phyloP scores from a whole-genome alignment of 305 asterid species.

The Andrographis paniculata region DNA sequence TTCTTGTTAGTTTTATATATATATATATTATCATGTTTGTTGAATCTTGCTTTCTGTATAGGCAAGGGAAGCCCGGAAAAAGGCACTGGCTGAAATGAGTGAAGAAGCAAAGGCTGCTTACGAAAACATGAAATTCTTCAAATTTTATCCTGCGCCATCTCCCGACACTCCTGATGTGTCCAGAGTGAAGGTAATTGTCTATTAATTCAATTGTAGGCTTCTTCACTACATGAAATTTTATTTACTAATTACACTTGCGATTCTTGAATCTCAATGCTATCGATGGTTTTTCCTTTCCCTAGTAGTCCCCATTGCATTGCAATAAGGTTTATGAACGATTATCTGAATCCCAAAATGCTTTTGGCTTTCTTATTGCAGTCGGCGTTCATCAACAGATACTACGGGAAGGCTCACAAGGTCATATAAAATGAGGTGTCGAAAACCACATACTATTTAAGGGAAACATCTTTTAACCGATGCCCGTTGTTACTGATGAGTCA shows the following conservation, averaged over 20 bases:
- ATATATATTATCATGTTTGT: neutral
- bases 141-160: slow-evolving; percentile 55
- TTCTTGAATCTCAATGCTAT: neutral
- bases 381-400: neutral
- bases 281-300: too few species aligned
- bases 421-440: too few species aligned
- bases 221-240: neutral
- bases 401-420: neutral
- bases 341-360: too few species aligned
- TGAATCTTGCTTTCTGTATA: slow-evolving; percentile 17
- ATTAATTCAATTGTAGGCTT: too few species aligned
- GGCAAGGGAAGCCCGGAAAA: slow-evolving; percentile 78
- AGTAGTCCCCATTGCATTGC: too few species aligned
- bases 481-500: too few species aligned
- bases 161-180: slow-evolving; percentile 68
- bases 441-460: too few species aligned
- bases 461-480: too few species aligned
- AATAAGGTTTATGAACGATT: too few species aligned
- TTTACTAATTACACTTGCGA: neutral
- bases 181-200: slow-evolving; percentile 59
- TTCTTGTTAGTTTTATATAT: too few species aligned
- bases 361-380: neutral
- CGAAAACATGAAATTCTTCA: slow-evolving; percentile 47
- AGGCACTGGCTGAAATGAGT: slow-evolving; percentile 59
- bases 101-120: slow-evolving; percentile 49